Conservation (phyloP, 2,329 filamentous ascomycete species). For the Proliferodiscus dingleyae region DNA sequence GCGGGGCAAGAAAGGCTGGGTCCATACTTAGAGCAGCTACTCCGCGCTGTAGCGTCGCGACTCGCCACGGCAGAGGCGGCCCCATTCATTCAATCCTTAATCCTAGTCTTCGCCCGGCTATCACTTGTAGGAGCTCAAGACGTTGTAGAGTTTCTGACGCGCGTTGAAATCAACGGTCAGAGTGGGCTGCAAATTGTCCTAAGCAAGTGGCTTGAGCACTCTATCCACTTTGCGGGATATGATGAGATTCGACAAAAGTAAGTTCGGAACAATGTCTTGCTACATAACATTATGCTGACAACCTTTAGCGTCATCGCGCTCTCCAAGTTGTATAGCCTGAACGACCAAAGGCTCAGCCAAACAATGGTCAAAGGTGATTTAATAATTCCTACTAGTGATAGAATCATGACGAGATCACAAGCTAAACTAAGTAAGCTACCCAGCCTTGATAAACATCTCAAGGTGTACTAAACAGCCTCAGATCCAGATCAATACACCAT, state of each 20-base stretch:
- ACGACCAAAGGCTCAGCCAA: constrained; percentile 72
- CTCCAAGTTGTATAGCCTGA: constrained; percentile 82
- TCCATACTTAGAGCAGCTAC: constrained; percentile 80
- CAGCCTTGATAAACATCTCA: constrained; percentile 15
- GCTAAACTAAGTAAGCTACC: constrained; percentile 66
- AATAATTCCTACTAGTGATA: constrained; percentile 70
- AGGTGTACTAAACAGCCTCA: constrained; percentile 32
- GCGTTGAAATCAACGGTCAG: constrained; percentile 72
- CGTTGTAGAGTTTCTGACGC: constrained; percentile 85
- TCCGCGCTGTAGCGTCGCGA: constrained; percentile 82
- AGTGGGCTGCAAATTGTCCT: constrained; percentile 87
- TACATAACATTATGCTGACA: constrained; percentile 29
- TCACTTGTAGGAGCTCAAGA: constrained; percentile 81
- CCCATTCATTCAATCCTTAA: constrained; percentile 90
- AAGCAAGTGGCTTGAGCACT: constrained; percentile 95
- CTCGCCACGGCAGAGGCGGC: constrained; percentile 78
- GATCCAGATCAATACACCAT: constrained; percentile 87
- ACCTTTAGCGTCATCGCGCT: constrained; percentile 74
- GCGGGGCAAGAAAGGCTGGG: constrained; percentile 87
- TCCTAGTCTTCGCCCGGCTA: constrained; percentile 88
- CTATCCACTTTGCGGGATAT: constrained; percentile 94
- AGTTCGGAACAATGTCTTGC: constrained; percentile 31
- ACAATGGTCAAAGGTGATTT: constrained; percentile 89
- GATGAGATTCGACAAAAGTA: constrained; percentile 96
- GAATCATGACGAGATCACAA: constrained; percentile 91